A percentile compares a stretch with the other conserved stretches of the same genome.
These are phyloP conservation scores for Leishmania aethiopica DNA, from an alignment of 208 protist species.

Conservation along the genomic window DNA sequence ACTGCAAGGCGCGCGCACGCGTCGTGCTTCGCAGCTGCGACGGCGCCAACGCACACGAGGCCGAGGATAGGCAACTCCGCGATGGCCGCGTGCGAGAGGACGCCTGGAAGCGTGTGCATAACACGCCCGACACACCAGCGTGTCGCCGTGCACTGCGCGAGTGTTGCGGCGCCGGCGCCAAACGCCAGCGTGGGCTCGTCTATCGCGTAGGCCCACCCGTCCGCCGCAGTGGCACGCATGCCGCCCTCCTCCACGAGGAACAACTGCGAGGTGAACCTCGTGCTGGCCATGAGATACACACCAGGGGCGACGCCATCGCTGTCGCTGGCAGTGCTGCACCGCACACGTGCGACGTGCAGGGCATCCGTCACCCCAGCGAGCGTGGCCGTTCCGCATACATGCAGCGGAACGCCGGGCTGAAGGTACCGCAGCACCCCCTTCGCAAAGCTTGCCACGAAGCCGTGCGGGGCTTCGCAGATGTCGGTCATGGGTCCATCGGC, in stretches of 20 bases:
- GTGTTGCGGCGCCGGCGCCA: slow-evolving; percentile 6
- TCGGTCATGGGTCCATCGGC: slow-evolving; percentile 61
- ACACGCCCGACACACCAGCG: slow-evolving; percentile 10
- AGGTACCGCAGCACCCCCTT: slow-evolving; percentile 41
- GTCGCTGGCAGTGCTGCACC: background rate
- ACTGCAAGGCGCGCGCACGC: slow-evolving; percentile 6
- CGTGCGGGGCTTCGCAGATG: slow-evolving; percentile 50
- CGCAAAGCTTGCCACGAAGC: slow-evolving; percentile 36
- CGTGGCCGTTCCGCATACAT: slow-evolving; percentile 23
- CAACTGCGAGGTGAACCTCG: slow-evolving; percentile 22
- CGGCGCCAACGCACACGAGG: slow-evolving; percentile 22
- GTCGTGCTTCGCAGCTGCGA: slow-evolving; percentile 1
- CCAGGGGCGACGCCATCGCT: slow-evolving; percentile 1
- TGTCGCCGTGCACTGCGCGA: slow-evolving; percentile 35
- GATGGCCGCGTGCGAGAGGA: slow-evolving; percentile 24
- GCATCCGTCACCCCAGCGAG: background rate
- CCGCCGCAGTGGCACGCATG: slow-evolving; percentile 9
- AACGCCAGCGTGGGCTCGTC: slow-evolving; percentile 29
- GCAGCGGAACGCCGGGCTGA: slow-evolving; percentile 27
- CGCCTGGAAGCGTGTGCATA: slow-evolving; percentile 8
- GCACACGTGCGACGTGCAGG: slow-evolving; percentile 2
- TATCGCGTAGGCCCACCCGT: slow-evolving; percentile 18
- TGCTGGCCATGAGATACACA: slow-evolving; percentile 32
- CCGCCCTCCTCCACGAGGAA: slow-evolving; percentile 14
- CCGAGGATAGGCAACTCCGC: slow-evolving; percentile 27